phyloP scores from a whole-genome alignment of 306 rosid genomes.

The Vigna reflexopilosa region DNA sequence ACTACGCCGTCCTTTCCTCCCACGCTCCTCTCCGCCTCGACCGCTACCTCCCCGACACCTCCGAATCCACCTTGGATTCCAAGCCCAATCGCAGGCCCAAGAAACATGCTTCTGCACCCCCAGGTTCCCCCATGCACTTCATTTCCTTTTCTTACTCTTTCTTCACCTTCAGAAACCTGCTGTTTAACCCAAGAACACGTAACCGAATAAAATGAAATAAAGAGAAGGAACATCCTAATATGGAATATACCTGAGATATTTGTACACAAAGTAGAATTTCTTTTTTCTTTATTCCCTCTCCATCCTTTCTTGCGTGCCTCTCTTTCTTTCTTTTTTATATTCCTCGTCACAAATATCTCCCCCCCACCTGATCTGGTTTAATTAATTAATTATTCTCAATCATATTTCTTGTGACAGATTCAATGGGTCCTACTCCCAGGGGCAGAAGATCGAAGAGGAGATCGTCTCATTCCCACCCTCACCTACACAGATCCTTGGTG shows the following conservation, averaged over 20 bases:
- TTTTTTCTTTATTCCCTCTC: neutral
- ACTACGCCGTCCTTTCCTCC: conserved; percentile 15
- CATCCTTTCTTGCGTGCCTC: neutral
- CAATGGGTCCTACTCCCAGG: conserved; percentile 34
- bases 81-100: conserved; percentile 32
- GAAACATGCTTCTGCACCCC: conserved; percentile 26
- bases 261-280: neutral
- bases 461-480: conserved; percentile 26
- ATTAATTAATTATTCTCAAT: too few species aligned
- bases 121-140: conserved; percentile 43
- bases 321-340: neutral
- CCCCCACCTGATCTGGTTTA: too few species aligned
- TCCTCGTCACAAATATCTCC: conserved; percentile 9
- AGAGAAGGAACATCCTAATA: too few species aligned
- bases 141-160: neutral
- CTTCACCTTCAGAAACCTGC: too few species aligned
- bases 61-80: conserved; percentile 76
- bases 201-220: too few species aligned
- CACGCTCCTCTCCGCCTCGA: conserved; percentile 55
- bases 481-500: conserved; percentile 40
- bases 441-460: conserved; percentile 50
- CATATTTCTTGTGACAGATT: conserved; percentile 3
- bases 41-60: conserved; percentile 65
- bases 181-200: conserved; percentile 36
- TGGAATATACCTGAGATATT: conserved; percentile 58